Conservation (phyloP, 225 moss, liverwort and hornwort genomes). For the Physcomitrium patens region DNA sequence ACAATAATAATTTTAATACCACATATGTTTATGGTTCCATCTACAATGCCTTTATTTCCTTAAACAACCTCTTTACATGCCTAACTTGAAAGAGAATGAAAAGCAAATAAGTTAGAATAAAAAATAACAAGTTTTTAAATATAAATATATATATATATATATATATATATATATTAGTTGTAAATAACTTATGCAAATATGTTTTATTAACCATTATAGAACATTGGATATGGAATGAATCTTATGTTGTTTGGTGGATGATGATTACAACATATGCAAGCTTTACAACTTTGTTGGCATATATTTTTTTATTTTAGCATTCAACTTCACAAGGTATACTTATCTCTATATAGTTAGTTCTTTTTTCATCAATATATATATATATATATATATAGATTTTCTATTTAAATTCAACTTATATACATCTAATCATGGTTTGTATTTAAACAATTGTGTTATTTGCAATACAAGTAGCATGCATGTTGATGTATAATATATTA, state of each 20-base stretch:
- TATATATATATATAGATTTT: too few relatives aligned
- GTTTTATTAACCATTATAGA: background rate
- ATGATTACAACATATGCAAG: conserved; percentile 49
- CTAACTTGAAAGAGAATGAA: conserved; percentile 84
- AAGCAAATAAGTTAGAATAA: conserved; percentile 68
- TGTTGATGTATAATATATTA: too few relatives aligned
- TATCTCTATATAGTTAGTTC: background rate
- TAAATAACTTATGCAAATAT: background rate
- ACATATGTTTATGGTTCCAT: conserved; percentile 48
- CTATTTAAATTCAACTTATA: background rate
- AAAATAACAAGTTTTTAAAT: background rate
- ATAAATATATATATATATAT: too few relatives aligned
- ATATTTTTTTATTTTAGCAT: conserved; percentile 77
- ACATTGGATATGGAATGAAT: background rate
- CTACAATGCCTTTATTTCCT: conserved; percentile 33
- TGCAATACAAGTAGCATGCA: conserved; percentile 1
- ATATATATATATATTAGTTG: too few relatives aligned
- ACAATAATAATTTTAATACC: conserved; percentile 87
- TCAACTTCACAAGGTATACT: conserved; percentile 76
- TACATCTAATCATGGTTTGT: conserved; percentile 2
- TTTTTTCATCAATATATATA: too few relatives aligned
- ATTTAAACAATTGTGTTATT: background rate
- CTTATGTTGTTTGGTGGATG: conserved; percentile 29
- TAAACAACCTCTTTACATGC: conserved; percentile 52
- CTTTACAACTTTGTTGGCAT: conserved; percentile 81